Base-by-base conservation (phyloP, 345 rosid genomes). In the Mercurialis annua region DNA sequence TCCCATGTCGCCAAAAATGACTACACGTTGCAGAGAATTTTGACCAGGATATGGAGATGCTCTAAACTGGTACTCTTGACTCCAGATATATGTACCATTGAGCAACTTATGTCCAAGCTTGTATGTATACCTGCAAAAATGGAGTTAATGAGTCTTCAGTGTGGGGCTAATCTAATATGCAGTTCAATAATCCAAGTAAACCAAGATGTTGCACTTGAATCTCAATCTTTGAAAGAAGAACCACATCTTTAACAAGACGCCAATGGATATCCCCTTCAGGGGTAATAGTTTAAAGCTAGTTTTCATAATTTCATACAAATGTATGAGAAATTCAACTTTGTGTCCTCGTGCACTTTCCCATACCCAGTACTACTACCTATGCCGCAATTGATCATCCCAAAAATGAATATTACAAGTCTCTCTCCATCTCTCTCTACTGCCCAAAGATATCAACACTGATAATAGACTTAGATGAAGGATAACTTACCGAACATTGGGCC, bases 1-100 rank as follows among this genome's bases (percentile, higher is more conserved):
- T 81, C 96, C 96, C 96, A 89, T 84, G 76, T 89, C 96, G 21
- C 96, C 90, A 64, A 87, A 87, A 79, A 87, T 84, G 2, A 89
- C 80, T 9, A 89, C 86, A 18, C 73, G 87, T 43, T 89, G 90
- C 24, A 82, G 51, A 61, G 92, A 89, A 72, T 62, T 71, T 75
- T 89, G 89, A 26, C 96, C 92, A 0, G 96, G 89, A 67, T 75
- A 87, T 11, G 90, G 96, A 65, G 96, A 84, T 64, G 90, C 84
- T 76, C 72, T 84, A 75, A 89, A 85, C 2, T 72, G 78, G 67
- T 82, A 89, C 51, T 78, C 76, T 76, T 62, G 54, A 74, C 89
- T 89, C 96, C 96, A 87, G 48, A 85, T 29, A 54, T 80, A 59
- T 61, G 76, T 71, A 63, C 84, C 87, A 70, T 73, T 67, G 24